Conservation (phyloP, 1,139 yeast species). For the Entelexis paramagnoliae region DNA sequence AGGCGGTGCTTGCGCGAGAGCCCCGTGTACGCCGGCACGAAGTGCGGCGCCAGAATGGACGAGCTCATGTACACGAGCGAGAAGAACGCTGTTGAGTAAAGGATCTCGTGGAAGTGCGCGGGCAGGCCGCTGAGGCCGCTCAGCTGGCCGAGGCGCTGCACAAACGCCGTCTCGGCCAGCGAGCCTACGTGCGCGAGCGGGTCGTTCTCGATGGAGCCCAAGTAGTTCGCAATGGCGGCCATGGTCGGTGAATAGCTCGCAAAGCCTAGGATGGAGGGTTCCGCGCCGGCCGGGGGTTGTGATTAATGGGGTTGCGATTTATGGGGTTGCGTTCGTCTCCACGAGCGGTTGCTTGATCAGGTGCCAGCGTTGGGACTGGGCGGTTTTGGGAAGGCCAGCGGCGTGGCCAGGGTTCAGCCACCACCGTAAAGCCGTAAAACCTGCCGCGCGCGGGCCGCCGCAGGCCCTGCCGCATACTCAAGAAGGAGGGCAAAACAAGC, state of each 20-base stretch:
- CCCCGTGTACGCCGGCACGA: slow-evolving; percentile 42
- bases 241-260: neutral
- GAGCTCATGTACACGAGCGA: slow-evolving; percentile 39
- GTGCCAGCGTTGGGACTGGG: too few species aligned
- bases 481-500: too few species aligned
- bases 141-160: slow-evolving; percentile 8
- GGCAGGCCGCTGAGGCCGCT: slow-evolving; percentile 30
- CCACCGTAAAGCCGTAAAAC: too few species aligned
- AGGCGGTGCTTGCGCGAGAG: slow-evolving; percentile 42
- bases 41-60: slow-evolving; percentile 38
- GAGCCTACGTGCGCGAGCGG: slow-evolving; percentile 19
- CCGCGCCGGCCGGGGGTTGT: too few species aligned
- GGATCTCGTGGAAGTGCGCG: slow-evolving; percentile 44
- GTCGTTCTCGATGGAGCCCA: slow-evolving; percentile 15
- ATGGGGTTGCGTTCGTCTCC: too few species aligned
- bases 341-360: too few species aligned
- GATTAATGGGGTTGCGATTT: too few species aligned
- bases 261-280: too few species aligned
- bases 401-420: too few species aligned
- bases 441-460: too few species aligned
- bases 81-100: slow-evolving; percentile 40
- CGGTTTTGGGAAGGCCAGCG: too few species aligned
- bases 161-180: slow-evolving; percentile 11
- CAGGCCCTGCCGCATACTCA: too few species aligned
- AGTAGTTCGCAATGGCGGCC: neutral